Evolutionary conservation across 108 stramenopile genomes (phyloP), one percentile per base, ranked within the genome.

Genomic region (Cyclotella kingstonii): DNA sequence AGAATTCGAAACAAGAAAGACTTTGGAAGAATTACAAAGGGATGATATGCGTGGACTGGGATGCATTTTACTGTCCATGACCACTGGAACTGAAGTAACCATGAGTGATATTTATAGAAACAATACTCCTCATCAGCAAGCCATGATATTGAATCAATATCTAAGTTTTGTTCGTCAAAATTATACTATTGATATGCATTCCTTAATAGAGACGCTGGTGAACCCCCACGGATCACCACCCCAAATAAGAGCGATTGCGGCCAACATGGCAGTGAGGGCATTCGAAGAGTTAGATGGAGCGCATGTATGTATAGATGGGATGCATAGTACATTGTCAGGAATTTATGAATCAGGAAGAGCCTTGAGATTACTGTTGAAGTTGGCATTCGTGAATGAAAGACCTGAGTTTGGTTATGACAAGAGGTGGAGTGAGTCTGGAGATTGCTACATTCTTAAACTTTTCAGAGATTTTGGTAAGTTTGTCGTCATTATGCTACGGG

Each of bases 381-480:
- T 96, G 30, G 91, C 84, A 14, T 87, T 87, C 60, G 74, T 96
- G 53, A 94, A 93, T 60, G 96, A 95, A 79, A 68, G 96, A 41
- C 94, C 96, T n/a, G 96, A 96, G 52, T 85, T 91, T 49, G 84
- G 83, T 1, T 79, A 84, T 52, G 85, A 93, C 76, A 55, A 80
- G 39, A 77, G 80, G 52, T 96, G 96, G 96, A 67, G 78, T 34
- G 94, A 96, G 72, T 88, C 89, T 10, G 96, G 96, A 19, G 94
- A 94, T 60, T 84, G 88, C 54, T 92, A 92, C 45, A 68, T 94
- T 44, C 63, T 96, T 31, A 91, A 90, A 49, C 75, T 96, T 44
- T 96, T 96, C 79, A 79, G 95, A 50, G 95, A 96, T 79, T 96
- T 81, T 74, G 87, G 84, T 88, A 73, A 78, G 86, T 80, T 23